Evolutionary conservation across 2,329 filamentous ascomycete genomes (phyloP).

Genomic region (Xylariales sp.): DNA sequence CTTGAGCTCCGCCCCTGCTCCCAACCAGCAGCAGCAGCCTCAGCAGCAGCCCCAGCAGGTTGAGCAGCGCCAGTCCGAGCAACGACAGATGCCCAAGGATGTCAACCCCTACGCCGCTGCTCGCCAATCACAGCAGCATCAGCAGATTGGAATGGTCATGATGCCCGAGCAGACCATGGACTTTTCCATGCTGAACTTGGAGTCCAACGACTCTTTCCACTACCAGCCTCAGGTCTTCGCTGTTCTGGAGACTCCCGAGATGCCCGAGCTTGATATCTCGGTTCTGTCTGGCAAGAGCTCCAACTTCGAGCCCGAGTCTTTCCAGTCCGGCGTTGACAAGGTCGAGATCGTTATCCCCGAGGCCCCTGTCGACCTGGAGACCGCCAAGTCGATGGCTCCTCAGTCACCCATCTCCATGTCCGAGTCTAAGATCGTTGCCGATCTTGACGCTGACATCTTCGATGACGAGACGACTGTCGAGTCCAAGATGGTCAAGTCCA

Average conservation of each 20-base stretch:
- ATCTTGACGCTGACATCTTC: slow-evolving; percentile 54
- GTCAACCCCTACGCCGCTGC: slow-evolving; percentile 53
- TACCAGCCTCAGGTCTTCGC: slow-evolving; percentile 71
- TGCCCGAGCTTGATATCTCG: slow-evolving; percentile 58
- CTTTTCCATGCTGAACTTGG: slow-evolving; percentile 65
- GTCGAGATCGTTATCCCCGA: slow-evolving; percentile 52
- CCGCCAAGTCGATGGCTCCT: slow-evolving; percentile 26
- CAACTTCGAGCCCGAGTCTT: slow-evolving; percentile 44
- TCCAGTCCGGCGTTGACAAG: slow-evolving; percentile 47
- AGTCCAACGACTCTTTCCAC: slow-evolving; percentile 45
- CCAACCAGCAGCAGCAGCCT: slow-evolving; percentile 35
- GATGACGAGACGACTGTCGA: slow-evolving; percentile 38
- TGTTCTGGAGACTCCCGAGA: slow-evolving; percentile 64
- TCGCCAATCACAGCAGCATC: slow-evolving; percentile 51
- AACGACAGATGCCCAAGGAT: slow-evolving; percentile 59
- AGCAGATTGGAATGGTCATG: slow-evolving; percentile 76
- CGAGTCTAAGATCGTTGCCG: slow-evolving; percentile 16
- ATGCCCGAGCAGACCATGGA: slow-evolving; percentile 77
- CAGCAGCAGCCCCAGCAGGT: slow-evolving; percentile 35
- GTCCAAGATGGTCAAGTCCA: slow-evolving; percentile 30
- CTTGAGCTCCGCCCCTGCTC: slow-evolving; percentile 56
- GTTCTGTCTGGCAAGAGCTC: slow-evolving; percentile 68
- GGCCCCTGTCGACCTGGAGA: slow-evolving; percentile 27
- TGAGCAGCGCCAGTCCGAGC: slow-evolving; percentile 38
- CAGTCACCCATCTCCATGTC: slow-evolving; percentile 20